Percentiles rank a stretch among this genome's conserved stretches.
Conservation (phyloP, 768 basidiomycete species). For the Lactarius sp. region DNA sequence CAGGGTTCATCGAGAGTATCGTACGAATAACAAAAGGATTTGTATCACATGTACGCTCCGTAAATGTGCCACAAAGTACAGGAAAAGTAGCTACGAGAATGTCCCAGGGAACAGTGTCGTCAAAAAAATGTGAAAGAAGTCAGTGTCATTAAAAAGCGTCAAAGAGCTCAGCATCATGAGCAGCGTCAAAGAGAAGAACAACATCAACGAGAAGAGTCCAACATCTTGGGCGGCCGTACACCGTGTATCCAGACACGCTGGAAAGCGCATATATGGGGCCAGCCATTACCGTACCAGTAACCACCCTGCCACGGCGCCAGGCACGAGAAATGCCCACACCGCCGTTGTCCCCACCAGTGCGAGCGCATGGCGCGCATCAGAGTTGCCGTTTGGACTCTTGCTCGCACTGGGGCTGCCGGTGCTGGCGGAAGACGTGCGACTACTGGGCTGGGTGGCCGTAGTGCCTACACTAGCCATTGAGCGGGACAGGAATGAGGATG, state of each 20-base stretch:
- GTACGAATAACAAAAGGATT: background rate
- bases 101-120: background rate
- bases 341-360: background rate
- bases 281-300: background rate
- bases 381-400: background rate
- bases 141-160: no score
- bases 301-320: background rate
- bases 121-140: no score
- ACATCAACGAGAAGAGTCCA: background rate
- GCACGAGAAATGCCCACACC: background rate
- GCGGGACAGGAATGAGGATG: background rate
- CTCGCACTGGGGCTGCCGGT: background rate
- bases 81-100: background rate
- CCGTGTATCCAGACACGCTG: background rate
- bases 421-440: background rate
- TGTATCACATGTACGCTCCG: background rate
- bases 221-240: background rate
- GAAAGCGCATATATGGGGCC: background rate
- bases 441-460: background rate
- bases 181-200: background rate
- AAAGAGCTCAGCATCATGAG: no score
- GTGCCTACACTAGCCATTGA: background rate
- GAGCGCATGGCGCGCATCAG: background rate
- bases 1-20: background rate
- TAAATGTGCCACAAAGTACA: background rate